These are phyloP conservation scores for Jatropha podagrica DNA, from an alignment of 441 rosid species.

Conservation along the genomic window DNA sequence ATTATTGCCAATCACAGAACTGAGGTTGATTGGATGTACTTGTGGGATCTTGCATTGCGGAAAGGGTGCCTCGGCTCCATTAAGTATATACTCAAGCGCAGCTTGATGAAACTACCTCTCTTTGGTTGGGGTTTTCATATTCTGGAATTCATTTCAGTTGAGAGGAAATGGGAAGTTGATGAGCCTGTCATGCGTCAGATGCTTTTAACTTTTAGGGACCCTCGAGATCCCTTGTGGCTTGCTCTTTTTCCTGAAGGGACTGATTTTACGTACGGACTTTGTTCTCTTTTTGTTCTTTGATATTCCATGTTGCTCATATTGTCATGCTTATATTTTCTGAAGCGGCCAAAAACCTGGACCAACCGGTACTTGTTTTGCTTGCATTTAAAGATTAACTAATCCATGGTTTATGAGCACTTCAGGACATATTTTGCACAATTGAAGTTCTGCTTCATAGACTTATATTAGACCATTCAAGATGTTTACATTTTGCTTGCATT, in stretches of 20 bases:
- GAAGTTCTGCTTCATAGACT: conserved; percentile 1
- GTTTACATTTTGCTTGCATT: conserved; percentile 15
- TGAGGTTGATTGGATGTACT: conserved; percentile 98
- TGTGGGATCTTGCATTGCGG: conserved; percentile 92
- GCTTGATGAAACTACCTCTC: conserved; percentile 89
- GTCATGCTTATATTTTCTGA: conserved; percentile 1
- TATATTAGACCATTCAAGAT: background rate
- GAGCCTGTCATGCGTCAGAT: conserved; percentile 57
- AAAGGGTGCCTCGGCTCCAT: conserved; percentile 78
- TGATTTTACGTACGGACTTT: conserved; percentile 72
- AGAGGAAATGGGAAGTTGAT: conserved; percentile 92
- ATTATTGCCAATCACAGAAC: conserved; percentile 91
- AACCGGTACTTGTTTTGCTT: background rate
- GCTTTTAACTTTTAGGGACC: conserved; percentile 74
- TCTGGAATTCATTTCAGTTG: conserved; percentile 91
- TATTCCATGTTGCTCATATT: conserved; percentile 6
- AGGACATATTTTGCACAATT: background rate
- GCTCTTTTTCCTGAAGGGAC: conserved; percentile 99
- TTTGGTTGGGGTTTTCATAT: conserved; percentile 97
- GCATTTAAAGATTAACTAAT: background rate
- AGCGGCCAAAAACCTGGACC: background rate
- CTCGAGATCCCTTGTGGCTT: conserved; percentile 94
- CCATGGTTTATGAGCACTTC: background rate
- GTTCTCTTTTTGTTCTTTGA: conserved; percentile 21
- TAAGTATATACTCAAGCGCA: conserved; percentile 89